Conservation (phyloP, 306 rosid species). For the Trifolium subterraneum region DNA sequence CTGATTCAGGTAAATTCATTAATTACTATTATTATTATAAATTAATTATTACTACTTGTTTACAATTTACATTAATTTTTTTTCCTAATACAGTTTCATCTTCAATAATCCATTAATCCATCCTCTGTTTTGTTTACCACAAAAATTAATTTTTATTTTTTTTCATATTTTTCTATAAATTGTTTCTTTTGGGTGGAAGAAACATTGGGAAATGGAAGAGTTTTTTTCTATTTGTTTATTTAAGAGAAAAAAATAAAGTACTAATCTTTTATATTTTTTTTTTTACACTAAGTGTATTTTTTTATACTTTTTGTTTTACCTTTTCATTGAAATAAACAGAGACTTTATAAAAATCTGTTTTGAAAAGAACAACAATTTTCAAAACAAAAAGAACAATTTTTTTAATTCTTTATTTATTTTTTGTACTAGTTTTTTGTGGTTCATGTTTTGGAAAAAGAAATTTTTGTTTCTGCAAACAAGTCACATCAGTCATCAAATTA, state of each 20-base stretch:
- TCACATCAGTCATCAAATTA: slow-evolving; percentile 42
- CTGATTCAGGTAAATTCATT: slow-evolving; percentile 80
- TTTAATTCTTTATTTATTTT: not conserved
- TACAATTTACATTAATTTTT: not conserved
- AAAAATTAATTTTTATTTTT: no score
- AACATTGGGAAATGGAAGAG: slow-evolving; percentile 20
- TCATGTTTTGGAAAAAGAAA: not conserved
- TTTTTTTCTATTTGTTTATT: slow-evolving; percentile 2
- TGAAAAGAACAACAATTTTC: not conserved
- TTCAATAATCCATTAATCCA: no score
- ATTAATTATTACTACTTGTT: not conserved
- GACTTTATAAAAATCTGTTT: slow-evolving; percentile 31
- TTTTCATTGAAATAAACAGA: slow-evolving; percentile 31
- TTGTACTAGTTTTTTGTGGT: not conserved
- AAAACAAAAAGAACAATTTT: not conserved
- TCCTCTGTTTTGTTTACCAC: no score
- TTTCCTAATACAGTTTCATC: no score
- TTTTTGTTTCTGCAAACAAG: not conserved
- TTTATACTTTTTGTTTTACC: not conserved
- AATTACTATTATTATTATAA: not conserved
- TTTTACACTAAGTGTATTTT: not conserved
- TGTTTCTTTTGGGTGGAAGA: not conserved
- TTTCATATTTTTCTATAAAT: not conserved
- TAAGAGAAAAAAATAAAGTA: not conserved
- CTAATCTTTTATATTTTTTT: not conserved